phyloP scores from a whole-genome alignment of 108 stramenopile genomes.

The Nitzschia inconspicua region DNA sequence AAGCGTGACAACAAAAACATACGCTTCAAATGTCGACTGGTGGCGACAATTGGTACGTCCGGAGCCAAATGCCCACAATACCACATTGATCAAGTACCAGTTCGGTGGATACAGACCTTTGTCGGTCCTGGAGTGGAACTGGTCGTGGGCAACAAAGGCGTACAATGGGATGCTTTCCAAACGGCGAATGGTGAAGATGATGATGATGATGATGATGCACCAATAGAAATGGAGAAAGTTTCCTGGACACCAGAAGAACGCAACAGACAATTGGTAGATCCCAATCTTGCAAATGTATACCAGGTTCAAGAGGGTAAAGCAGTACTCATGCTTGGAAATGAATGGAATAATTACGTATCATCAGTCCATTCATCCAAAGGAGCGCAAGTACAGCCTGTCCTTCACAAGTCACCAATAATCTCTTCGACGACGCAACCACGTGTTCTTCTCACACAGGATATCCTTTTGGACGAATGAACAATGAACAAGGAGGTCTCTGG shows the following conservation, averaged over 20 bases:
- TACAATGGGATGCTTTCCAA: conserved; percentile 4
- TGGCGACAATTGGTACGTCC: conserved; percentile 41
- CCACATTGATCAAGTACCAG: conserved; percentile 69
- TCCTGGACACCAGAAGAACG: conserved; percentile 23
- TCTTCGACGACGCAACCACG: conserved; percentile 28
- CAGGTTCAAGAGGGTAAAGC: conserved; percentile 43
- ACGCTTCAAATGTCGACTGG: conserved; percentile 43
- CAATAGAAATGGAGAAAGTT: conserved; percentile 24
- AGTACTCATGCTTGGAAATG: conserved; percentile 42
- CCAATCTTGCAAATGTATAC: conserved; percentile 5
- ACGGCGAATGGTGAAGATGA: conserved; percentile 37
- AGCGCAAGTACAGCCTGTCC: conserved; percentile 23
- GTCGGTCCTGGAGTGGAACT: conserved; percentile 63
- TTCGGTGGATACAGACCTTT: conserved; percentile 56
- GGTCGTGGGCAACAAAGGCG: conserved; percentile 7
- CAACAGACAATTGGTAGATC: conserved; percentile 10
- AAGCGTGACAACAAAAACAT: background rate
- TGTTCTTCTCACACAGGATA: conserved; percentile 56
- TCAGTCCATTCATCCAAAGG: background rate
- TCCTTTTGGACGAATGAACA: conserved; percentile 24
- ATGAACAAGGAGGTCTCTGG: too few species aligned
- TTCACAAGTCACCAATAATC: conserved; percentile 53
- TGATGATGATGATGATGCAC: conserved; percentile 29
- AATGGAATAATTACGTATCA: conserved; percentile 30
- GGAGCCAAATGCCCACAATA: conserved; percentile 70